Base-by-base conservation (phyloP, 2,329 filamentous ascomycete species). In the Claviceps pusilla region DNA sequence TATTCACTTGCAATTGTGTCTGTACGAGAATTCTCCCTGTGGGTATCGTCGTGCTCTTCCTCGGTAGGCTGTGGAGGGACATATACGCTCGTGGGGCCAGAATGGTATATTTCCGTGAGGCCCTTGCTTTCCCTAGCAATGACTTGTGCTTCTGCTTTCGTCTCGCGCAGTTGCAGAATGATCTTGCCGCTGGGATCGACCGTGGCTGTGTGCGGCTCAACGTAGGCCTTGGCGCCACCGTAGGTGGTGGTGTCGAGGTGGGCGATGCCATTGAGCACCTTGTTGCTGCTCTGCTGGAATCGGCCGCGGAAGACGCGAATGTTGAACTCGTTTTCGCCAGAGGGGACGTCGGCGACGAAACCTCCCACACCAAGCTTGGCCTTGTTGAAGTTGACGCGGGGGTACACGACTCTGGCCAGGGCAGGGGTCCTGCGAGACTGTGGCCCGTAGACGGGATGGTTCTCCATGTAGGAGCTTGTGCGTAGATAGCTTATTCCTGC, bases 401-500 rank as follows among this genome's bases (percentile, higher is more conserved):
- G 78, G 45, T 65, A 66, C 16, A 83, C 58, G 19, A 83, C 67
- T 57, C 80, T 73, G 16, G 74, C 72, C 60, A 73, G 62, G n/a
- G 76, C 69, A 5, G 78, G 74, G 5, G 73, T 61, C 57, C 74
- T 74, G 31, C 70, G 59, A 53, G 64, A 69, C 63, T 82, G 80
- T 10, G 80, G 80, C 2, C 80, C 80, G 60, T 82, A 82, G 28
- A 80, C 60, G 2, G 80, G 76, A 63, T 83, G 79, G 64, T 83
- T 83, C 56, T 79, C 74, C 60, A 78, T 66, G 64, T 71, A 78
- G 43, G 74, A 71, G 42, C 66, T 66, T 1, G 78, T 80, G 52
- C 80, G 76, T 55, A 83, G 68, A 65, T 83, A 83, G 53, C 79
- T 80, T 52, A 83, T 70, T 56, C 80, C 80, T 37, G 76, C 80